A percentile compares a stretch with the other conserved stretches of the same genome.
phyloP scores from a whole-genome alignment of 1,139 yeast genomes.

The Blastobotrys proliferans region DNA sequence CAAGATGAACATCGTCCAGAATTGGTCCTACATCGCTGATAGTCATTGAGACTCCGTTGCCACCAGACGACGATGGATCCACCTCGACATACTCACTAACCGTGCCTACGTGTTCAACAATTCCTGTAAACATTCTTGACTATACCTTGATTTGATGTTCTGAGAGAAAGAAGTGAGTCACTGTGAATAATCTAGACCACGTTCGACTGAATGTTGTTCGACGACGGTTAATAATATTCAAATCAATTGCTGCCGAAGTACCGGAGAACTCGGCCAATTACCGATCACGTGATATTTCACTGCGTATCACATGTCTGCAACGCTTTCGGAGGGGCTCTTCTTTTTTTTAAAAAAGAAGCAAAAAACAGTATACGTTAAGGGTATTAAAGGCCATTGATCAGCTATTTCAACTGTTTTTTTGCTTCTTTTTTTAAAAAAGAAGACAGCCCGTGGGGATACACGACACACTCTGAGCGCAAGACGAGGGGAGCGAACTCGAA shows the following conservation, averaged over 20 bases:
- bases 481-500: too few species aligned
- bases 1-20: conserved; percentile 76
- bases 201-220: too few species aligned
- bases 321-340: too few species aligned
- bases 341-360: background rate
- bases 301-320: too few species aligned
- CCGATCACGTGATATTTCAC: too few species aligned
- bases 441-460: background rate
- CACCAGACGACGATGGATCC: conserved; percentile 62
- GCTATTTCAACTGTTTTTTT: background rate
- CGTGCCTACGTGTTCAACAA: conserved; percentile 79
- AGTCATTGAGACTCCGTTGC: conserved; percentile 71
- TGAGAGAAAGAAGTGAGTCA: too few species aligned
- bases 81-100: conserved; percentile 46
- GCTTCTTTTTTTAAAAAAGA: background rate
- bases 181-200: too few species aligned
- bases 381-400: background rate
- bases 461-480: too few species aligned
- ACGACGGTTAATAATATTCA: too few species aligned
- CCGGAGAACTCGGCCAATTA: too few species aligned
- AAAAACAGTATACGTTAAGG: background rate
- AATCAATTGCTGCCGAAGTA: too few species aligned
- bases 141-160: too few species aligned
- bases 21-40: conserved; percentile 61
- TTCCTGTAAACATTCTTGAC: conserved; percentile 85